phyloP scores from a whole-genome alignment of 768 basidiomycete genomes.

The Cystofilobasidium bisporidii region DNA sequence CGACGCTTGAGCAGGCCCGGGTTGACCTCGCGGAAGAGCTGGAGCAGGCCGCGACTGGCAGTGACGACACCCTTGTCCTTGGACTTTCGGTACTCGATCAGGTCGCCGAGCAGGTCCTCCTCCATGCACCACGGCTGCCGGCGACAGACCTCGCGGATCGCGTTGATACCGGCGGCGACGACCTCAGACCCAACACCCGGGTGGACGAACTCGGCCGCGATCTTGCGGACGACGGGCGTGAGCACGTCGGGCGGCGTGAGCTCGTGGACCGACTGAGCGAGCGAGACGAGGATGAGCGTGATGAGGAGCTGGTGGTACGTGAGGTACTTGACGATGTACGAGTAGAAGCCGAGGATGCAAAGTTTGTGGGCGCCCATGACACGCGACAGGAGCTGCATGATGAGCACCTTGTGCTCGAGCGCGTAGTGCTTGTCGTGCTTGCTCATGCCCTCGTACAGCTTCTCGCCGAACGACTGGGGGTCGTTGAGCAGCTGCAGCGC shows the following conservation, averaged over 20 bases:
- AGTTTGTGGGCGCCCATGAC: conserved; percentile 89
- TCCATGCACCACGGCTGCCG: conserved; percentile 97
- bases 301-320: conserved; percentile 83
- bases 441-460: conserved; percentile 73
- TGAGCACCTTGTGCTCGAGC: conserved; percentile 89
- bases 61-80: conserved; percentile 85
- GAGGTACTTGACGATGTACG: conserved; percentile 83
- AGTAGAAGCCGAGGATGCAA: conserved; percentile 87
- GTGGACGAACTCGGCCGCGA: conserved; percentile 93
- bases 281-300: conserved; percentile 81
- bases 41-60: conserved; percentile 76
- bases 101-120: conserved; percentile 79
- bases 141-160: conserved; percentile 86
- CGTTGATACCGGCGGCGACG: conserved; percentile 90
- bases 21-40: conserved; percentile 90
- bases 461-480: conserved; percentile 90
- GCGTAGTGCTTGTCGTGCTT: conserved; percentile 88
- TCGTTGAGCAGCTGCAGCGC: conserved; percentile 87
- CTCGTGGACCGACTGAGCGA: conserved; percentile 91
- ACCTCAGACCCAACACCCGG: conserved; percentile 94
- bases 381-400: conserved; percentile 92
- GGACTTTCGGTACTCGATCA: conserved; percentile 91
- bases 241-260: conserved; percentile 88
- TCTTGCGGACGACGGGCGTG: conserved; percentile 76
- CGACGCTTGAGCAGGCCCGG: conserved; percentile 80